These are phyloP conservation scores for Dictyostelium brefeldianum DNA, from an alignment of 78 protist genomes.

Conservation along the genomic window DNA sequence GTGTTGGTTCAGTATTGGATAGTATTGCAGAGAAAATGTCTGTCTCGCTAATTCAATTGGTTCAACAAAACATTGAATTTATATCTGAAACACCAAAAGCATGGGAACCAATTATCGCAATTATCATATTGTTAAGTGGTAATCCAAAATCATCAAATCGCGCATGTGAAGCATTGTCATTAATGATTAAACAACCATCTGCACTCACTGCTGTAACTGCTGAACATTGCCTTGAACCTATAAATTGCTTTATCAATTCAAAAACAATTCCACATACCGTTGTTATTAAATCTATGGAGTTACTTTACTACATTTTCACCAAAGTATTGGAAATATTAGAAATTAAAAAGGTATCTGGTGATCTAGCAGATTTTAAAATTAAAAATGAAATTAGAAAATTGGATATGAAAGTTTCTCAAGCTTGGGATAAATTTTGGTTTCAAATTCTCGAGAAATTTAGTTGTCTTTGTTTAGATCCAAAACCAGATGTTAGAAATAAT, in stretches of 20 bases:
- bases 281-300: conserved; percentile 52
- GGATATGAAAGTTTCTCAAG: conserved; percentile 6
- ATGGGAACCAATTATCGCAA: conserved; percentile 57
- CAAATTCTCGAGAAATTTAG: conserved; percentile 16
- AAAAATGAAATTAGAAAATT: background rate
- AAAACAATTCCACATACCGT: conserved; percentile 44
- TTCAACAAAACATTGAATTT: conserved; percentile 33
- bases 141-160: conserved; percentile 45
- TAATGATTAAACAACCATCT: background rate
- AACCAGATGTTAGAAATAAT: conserved; percentile 25
- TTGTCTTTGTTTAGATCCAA: conserved; percentile 40
- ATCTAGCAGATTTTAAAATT: background rate
- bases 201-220: conserved; percentile 1
- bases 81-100: background rate
- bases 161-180: conserved; percentile 55
- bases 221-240: conserved; percentile 17
- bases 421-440: conserved; percentile 55
- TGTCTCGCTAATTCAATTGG: conserved; percentile 37
- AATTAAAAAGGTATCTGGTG: background rate
- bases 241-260: conserved; percentile 45
- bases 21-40: conserved; percentile 73
- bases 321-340: background rate
- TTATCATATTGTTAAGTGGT: conserved; percentile 35
- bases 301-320: conserved; percentile 19
- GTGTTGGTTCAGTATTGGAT: conserved; percentile 29